These are phyloP conservation scores for Globisporangium radiosum DNA, from an alignment of 352 stramenopile genomes.

Conservation along the genomic window DNA sequence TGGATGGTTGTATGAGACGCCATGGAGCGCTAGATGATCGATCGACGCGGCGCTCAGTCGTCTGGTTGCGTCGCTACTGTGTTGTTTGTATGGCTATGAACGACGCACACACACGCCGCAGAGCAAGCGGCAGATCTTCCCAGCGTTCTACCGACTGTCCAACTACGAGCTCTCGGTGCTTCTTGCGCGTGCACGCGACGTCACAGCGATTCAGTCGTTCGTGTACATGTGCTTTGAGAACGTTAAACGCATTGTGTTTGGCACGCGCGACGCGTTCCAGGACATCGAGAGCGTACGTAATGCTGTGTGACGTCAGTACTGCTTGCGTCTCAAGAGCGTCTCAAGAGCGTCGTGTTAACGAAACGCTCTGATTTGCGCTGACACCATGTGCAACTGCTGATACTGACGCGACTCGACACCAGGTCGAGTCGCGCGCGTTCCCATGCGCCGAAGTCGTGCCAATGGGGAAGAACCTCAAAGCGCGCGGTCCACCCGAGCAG, in stretches of 20 bases:
- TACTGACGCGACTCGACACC: not conserved
- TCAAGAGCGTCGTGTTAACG: no score
- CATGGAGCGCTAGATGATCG: no score
- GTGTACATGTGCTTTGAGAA: constrained; percentile 69
- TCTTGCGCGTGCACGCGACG: constrained; percentile 38
- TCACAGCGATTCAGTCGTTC: constrained; percentile 45
- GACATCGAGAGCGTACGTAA: constrained; percentile 38
- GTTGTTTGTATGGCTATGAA: no score
- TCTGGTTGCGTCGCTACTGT: no score
- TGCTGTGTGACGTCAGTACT: not conserved
- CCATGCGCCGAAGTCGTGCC: constrained; percentile 35
- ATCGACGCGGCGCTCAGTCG: no score
- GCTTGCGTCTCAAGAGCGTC: no score
- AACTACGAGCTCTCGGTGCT: constrained; percentile 51
- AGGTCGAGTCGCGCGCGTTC: constrained; percentile 29
- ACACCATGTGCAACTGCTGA: no score
- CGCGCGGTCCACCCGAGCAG: constrained; percentile 53
- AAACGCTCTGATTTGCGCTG: no score
- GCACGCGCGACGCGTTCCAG: constrained; percentile 48
- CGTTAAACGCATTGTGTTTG: constrained; percentile 50
- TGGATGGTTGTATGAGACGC: not conserved
- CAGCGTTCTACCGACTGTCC: constrained; percentile 55
- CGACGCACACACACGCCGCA: constrained; percentile 4
- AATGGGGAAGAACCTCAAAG: constrained; percentile 74
- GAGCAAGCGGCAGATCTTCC: constrained; percentile 56